Base-by-base conservation (phyloP, 495 filamentous ascomycete species). In the Lasiosphaeriaceae sp. region DNA sequence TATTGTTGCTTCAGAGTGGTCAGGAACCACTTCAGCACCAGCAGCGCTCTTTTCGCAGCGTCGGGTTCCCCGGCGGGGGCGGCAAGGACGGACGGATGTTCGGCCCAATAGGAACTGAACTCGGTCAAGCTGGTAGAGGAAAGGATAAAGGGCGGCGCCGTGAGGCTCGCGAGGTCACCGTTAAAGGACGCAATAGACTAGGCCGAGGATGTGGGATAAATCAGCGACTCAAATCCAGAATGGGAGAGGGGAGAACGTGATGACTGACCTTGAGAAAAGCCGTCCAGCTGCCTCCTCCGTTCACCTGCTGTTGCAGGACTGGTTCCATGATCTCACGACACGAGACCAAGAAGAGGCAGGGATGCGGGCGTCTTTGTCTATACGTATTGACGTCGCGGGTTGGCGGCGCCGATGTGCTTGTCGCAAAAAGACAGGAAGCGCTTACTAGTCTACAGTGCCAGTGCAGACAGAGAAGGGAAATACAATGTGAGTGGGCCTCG, bases 11-110 rank as follows among this genome's bases (percentile, higher is more conserved):
- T 96, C 53, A 98, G 80, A 4, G 94, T 97, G 64, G 85, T 93
- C 55, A 98, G 80, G 76, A 98, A 98, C 94, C 94, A 98, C 71
- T 94, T 96, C 52, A 97, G 76, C 19, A 98, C 95, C 9, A 92
- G 77, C 56, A 97, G 72, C 8, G 91, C 86, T 53, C 94, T 83
- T 78, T 92, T 95, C 57, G 85, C 83, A 1, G 92, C 84, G 65
- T 96, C 88, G 19, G 81, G 52, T 71, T 97, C 94, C 47, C 80
- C 79, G 20, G 90, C 88, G 1, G 93, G 90, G 6, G 94, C 93
- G 31, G 90, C 84, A 66, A 98, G 94, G 53, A 95, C 74, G 57
- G 82, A 78, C 2, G 94, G 94, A 66, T 97, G 93, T 73, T 97
- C 93, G 41, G 87, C 86, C 95, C 94, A 98, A 79, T 97, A 97